Evolutionary conservation across 495 filamentous ascomycete species (phyloP).

Genomic region (Penicillium herquei): DNA sequence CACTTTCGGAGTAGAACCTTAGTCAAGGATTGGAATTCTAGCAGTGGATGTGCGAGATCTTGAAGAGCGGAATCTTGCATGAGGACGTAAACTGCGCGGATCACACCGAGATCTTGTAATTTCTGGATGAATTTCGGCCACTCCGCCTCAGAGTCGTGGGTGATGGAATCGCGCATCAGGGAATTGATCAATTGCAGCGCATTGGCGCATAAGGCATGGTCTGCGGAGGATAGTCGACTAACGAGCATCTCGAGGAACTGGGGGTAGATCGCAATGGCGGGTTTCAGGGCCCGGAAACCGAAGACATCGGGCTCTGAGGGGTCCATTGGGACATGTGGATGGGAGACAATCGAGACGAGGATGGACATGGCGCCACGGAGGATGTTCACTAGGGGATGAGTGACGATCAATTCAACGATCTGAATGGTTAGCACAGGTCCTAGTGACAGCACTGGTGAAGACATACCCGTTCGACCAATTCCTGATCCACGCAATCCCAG

Average conservation of each 20-base stretch:
- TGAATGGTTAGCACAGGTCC: conserved; percentile 27
- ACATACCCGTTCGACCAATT: conserved; percentile 63
- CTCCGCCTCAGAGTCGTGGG: conserved; percentile 71
- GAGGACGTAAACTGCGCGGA: conserved; percentile 83
- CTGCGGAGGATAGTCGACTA: conserved; percentile 81
- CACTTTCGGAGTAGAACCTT: conserved; percentile 90
- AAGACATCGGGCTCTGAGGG: conserved; percentile 55
- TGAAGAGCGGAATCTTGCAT: conserved; percentile 95
- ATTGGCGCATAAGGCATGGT: conserved; percentile 95
- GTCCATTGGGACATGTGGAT: conserved; percentile 57
- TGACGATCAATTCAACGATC: conserved; percentile 92
- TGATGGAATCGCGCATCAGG: conserved; percentile 87
- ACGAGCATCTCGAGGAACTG: conserved; percentile 95
- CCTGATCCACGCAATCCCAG: conserved; percentile 77
- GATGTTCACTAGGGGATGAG: conserved; percentile 95
- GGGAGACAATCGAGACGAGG: conserved; percentile 85
- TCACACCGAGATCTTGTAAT: conserved; percentile 89
- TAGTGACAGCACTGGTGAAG: not conserved
- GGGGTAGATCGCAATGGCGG: conserved; percentile 84
- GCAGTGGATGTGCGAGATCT: conserved; percentile 83
- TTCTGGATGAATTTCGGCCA: conserved; percentile 96
- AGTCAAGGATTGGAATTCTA: conserved; percentile 91
- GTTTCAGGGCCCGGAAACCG: conserved; percentile 88
- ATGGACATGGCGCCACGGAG: conserved; percentile 95
- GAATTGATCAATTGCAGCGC: conserved; percentile 93